A percentile compares a stretch with the other conserved stretches of the same genome.
Conservation (phyloP, 192 early-diverging fungal genomes). For the Coemansia furcata region DNA sequence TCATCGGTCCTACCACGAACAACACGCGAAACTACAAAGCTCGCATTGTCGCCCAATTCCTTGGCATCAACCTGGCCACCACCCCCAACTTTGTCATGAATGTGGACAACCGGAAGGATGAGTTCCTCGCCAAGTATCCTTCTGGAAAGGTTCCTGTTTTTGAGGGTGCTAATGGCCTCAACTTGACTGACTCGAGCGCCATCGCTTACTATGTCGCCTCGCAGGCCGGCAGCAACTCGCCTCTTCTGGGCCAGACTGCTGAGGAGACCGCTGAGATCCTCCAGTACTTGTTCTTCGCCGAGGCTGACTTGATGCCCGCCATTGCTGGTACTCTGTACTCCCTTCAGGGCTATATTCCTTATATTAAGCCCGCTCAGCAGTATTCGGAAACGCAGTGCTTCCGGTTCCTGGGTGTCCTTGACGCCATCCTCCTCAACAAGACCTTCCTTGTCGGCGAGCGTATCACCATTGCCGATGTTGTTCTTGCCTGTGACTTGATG, state of each 20-base stretch:
- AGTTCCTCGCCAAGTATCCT: conserved; percentile 90
- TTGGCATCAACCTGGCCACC: conserved; percentile 69
- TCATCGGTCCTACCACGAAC: conserved; percentile 2
- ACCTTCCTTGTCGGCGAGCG: conserved; percentile 76
- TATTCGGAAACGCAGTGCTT: conserved; percentile 67
- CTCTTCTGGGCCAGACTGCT: conserved; percentile 59
- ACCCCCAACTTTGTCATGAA: conserved; percentile 61
- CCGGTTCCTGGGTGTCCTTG: conserved; percentile 65
- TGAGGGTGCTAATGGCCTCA: conserved; percentile 76
- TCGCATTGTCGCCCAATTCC: conserved; percentile 75
- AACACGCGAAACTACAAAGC: conserved; percentile 43
- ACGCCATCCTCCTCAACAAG: conserved; percentile 76
- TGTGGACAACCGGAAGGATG: conserved; percentile 73
- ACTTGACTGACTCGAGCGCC: conserved; percentile 78
- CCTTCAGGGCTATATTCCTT: conserved; percentile 7
- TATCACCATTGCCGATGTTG: conserved; percentile 89
- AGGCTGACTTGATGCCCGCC: conserved; percentile 54
- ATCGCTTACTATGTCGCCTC: conserved; percentile 82
- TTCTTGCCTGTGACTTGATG: conserved; percentile 52
- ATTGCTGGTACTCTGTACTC: conserved; percentile 34
- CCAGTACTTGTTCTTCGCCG: conserved; percentile 63
- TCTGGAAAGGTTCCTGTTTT: conserved; percentile 88
- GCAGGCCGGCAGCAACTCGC: conserved; percentile 40
- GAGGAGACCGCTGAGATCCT: conserved; percentile 63
- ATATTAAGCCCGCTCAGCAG: conserved; percentile 63